Percentiles rank a stretch among this genome's conserved stretches.
phyloP scores from a whole-genome alignment of 176 grass and related monocot species.

The Zoysia japonica region DNA sequence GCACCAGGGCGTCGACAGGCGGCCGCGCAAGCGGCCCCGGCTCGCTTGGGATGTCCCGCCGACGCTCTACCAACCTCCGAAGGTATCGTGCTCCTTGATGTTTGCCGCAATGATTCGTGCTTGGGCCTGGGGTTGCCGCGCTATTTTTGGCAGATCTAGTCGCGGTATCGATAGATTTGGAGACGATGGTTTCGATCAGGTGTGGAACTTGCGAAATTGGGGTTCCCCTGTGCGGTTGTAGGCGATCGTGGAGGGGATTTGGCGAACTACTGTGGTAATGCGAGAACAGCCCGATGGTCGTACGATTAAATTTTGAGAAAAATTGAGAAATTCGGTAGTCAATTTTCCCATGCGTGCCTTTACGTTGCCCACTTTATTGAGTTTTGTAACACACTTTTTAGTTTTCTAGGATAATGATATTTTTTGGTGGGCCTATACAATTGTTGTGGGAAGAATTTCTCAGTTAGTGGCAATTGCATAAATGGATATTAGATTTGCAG shows the following conservation, averaged over 20 bases:
- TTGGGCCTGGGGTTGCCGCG: not conserved
- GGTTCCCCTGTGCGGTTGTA: not conserved
- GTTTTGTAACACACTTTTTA: not conserved
- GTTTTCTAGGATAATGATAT: not conserved
- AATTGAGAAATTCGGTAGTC: not conserved
- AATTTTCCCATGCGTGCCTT: not conserved
- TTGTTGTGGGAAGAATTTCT: not conserved
- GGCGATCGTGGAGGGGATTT: conserved; percentile 17
- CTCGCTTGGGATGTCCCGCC: conserved; percentile 75
- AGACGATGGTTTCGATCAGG: not conserved
- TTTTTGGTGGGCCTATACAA: not conserved
- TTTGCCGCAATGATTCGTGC: conserved; percentile 27
- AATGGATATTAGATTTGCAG: not conserved
- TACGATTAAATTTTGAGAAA: not conserved
- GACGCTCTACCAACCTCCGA: conserved; percentile 60
- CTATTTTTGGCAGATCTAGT: conserved; percentile 23
- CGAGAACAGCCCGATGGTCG: not conserved
- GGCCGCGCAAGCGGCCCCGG: conserved; percentile 77
- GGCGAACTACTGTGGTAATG: conserved; percentile 18
- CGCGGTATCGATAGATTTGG: conserved; percentile 33
- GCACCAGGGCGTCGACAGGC: conserved; percentile 64
- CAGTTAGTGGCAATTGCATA: not conserved
- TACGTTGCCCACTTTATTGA: not conserved
- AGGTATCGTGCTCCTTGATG: conserved; percentile 42
- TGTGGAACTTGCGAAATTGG: not conserved